phyloP scores from a whole-genome alignment of 225 moss, liverwort and hornwort species.

The Pseudoscleropodium purum region DNA sequence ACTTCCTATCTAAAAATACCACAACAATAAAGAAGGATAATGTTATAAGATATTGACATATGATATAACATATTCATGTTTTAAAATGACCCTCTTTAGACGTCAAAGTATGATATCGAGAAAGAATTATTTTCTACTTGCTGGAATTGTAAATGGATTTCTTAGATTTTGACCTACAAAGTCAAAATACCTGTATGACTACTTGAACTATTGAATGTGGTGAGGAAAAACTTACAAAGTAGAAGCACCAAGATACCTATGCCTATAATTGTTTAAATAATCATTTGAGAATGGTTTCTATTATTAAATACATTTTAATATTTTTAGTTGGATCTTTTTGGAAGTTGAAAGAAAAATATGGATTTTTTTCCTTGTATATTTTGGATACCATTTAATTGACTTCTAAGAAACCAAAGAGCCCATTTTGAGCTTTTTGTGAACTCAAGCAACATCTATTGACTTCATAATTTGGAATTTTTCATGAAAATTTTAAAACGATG shows the following conservation, averaged over 20 bases:
- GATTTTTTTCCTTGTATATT: not conserved
- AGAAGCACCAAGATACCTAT: not conserved
- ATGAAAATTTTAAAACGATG: too few relatives aligned
- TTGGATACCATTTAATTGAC: too few relatives aligned
- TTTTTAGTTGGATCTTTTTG: not conserved
- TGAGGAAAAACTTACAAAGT: rapidly evolving
- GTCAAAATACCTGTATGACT: not conserved
- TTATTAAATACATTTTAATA: not conserved
- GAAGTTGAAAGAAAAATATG: not conserved
- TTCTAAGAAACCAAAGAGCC: too few relatives aligned
- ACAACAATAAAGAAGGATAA: not conserved
- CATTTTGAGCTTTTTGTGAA: too few relatives aligned
- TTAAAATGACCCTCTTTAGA: not conserved
- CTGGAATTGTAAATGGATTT: not conserved
- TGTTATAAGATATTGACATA: too few relatives aligned
- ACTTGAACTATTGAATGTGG: not conserved
- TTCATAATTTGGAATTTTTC: too few relatives aligned
- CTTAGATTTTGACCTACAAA: not conserved
- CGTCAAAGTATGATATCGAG: not conserved
- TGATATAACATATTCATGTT: not conserved
- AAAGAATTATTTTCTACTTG: not conserved
- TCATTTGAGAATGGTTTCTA: not conserved
- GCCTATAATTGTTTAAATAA: not conserved
- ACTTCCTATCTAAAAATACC: not conserved
- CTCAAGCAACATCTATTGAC: too few relatives aligned